phyloP scores from a whole-genome alignment of 2,329 filamentous ascomycete species.

The Aaosphaeria arxii region DNA sequence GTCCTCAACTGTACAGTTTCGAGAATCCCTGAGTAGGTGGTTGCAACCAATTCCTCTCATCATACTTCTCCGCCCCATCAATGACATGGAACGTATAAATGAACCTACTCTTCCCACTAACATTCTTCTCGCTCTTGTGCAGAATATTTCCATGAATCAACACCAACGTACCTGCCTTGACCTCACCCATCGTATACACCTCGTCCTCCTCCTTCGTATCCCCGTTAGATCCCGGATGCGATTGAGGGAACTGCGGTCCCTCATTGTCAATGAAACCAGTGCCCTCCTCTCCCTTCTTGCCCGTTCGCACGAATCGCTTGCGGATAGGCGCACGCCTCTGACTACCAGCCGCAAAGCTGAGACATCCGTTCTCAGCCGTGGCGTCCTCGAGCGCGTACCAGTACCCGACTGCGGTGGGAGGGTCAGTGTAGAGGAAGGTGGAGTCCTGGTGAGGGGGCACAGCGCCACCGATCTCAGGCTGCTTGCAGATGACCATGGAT shows the following conservation, averaged over 20 bases:
- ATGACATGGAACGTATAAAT: slow-evolving; percentile 99
- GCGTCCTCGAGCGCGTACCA: slow-evolving; percentile 98
- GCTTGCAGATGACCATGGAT: slow-evolving; percentile 98
- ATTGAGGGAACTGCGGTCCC: slow-evolving; percentile 60
- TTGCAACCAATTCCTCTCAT: slow-evolving; percentile 90
- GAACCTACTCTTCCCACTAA: slow-evolving; percentile 79
- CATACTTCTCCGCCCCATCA: slow-evolving; percentile 76
- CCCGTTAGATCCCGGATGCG: slow-evolving; percentile 18
- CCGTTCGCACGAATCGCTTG: slow-evolving; percentile 70
- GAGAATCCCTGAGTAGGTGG: slow-evolving; percentile 79
- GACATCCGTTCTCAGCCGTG: slow-evolving; percentile 78
- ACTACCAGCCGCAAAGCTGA: slow-evolving; percentile 81
- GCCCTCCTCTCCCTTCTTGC: slow-evolving; percentile 31
- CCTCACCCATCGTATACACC: slow-evolving; percentile 76
- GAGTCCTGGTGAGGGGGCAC: slow-evolving; percentile 91
- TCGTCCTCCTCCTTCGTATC: slow-evolving; percentile 38
- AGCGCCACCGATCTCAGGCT: slow-evolving; percentile 89
- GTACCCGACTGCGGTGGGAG: slow-evolving; percentile 86
- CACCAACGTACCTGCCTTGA: slow-evolving; percentile 86
- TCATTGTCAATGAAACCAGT: slow-evolving; percentile 60
- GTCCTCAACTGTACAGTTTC: slow-evolving; percentile 50
- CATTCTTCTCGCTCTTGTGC: slow-evolving; percentile 95
- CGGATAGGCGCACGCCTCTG: slow-evolving; percentile 70
- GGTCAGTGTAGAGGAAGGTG: slow-evolving; percentile 87
- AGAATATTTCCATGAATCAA: slow-evolving; percentile 93